Percentiles rank a stretch among this genome's conserved stretches.
Evolutionary conservation across 129 eudicot species (phyloP).

Genomic region (Artemisia annua): DNA sequence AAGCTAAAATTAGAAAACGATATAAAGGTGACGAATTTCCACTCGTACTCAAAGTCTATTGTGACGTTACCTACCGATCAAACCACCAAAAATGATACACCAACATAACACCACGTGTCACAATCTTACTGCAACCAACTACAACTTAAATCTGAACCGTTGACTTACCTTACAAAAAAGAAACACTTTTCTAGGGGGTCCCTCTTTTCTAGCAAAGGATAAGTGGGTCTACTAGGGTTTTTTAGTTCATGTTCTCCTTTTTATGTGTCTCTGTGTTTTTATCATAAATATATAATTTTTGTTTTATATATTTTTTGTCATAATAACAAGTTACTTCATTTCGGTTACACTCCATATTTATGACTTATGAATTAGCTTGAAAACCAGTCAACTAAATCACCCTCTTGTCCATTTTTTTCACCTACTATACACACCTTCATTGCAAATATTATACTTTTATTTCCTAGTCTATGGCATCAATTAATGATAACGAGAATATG

Average conservation of each 20-base stretch:
- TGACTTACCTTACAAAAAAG: background rate
- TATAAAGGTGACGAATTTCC: too few relatives aligned
- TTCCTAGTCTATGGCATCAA: background rate
- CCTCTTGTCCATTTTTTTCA: conserved; percentile 4
- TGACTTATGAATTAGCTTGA: conserved; percentile 11
- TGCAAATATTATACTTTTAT: background rate
- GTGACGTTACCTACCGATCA: too few relatives aligned
- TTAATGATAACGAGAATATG: conserved; percentile 8
- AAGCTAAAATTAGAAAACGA: too few relatives aligned
- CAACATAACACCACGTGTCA: conserved; percentile 20
- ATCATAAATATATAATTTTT: background rate
- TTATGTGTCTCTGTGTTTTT: background rate
- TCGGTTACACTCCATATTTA: conserved; percentile 4
- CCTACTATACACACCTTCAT: conserved; percentile 5
- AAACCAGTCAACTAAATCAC: conserved; percentile 22
- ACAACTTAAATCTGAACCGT: conserved; percentile 11
- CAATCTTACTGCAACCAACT: background rate
- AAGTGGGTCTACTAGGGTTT: conserved; percentile 27
- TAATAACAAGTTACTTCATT: background rate
- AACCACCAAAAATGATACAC: too few relatives aligned
- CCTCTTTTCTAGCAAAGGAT: conserved; percentile 2
- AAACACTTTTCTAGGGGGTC: background rate
- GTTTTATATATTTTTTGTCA: background rate
- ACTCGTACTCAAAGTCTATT: too few relatives aligned
- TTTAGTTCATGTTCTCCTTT: background rate